Evolutionary conservation across 225 moss, liverwort and hornwort genomes (phyloP), one percentile per base, ranked within the genome.

Genomic region (Neckera pumila): DNA sequence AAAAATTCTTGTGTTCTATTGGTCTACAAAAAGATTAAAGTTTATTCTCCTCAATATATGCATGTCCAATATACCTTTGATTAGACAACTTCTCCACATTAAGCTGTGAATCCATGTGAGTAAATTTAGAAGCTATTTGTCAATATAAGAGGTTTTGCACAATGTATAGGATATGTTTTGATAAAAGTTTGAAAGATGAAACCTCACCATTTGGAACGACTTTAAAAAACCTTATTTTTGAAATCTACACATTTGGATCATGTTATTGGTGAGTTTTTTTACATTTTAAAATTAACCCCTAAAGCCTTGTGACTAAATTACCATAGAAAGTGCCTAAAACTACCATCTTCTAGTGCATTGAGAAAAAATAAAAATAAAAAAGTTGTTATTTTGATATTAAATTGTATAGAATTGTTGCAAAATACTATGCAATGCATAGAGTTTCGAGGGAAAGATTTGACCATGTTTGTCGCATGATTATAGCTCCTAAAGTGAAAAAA

Each of bases 261-360:
- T 38, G 13, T 1, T 38, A 38, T 69, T 38, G 38, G 2, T 22
- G 12, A 67, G 18, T 0, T n/a, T 21, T 66, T n/a, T n/a, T n/a
- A 69, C 7, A 13, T 4, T 38, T 0, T 38, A 69, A n/a, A 7
- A 20, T 38, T 7, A 38, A 12, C 7, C 22, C 4, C 1, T 69
- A 69, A 7, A 69, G 3, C 8, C 42, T 14, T 70, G 9, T 25
- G 70, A 40, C 9, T 9, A 26, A 70, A 70, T 14, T 40, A 14
- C 1, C 8, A 0, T 8, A 70, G 8, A 70, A 70, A 26, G 5
- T 26, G 8, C 4, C 9, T 2, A 2, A 23, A 40, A 42, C 0
- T 70, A 0, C 14, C 70, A 42, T 42, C 42, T 40, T 70, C 40
- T 70, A 26, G 8, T 42, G 5, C 42, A 70, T 14, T 26, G 4